Base-by-base conservation (phyloP, 805 yeast genomes). In the Isabelozyma pseudorhagii region DNA sequence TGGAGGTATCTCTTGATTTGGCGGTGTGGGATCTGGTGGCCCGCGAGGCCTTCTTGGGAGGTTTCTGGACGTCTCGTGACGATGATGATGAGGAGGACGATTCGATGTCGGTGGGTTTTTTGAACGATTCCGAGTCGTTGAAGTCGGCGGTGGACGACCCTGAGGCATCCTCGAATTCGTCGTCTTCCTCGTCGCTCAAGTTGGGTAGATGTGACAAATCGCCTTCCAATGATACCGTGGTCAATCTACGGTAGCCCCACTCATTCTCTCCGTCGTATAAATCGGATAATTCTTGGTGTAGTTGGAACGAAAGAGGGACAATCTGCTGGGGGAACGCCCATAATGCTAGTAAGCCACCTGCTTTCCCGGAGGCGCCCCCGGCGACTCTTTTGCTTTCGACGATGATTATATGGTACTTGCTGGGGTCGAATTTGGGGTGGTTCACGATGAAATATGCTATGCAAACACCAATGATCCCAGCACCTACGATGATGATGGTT, bases 301-400 rank as follows among this genome's bases (percentile, higher is more conserved):
- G 75, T 54, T 81, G 80, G 70, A 91, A 94, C 44, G 96, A 85
- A 48, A 93, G 74, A 0, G 96, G 94, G 7, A 91, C 98, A 46
- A 93, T 82, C 66, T 89, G 97, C 58, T 87, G 91, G 0, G 99
- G 99, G 67, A 94, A 94, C 0, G 98, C 98, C 96, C 97, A 92
- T 18, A 88, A 78, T 1, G 98, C 97, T 46, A 93, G 70, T 45
- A 93, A 75, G 0, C 99, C 99, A 42, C 98, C 99, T 6, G 99
- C 98, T 61, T 93, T 94, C 48, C 99, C 99, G 40, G 90, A 82
- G 15, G 99, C 98, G 44, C 97, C 98, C 46, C 97, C 96, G 0
- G 98, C 99, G 5, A 96, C 96, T 59, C 96, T 77, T 54, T 89
- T 89, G 46, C 93, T 84, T 67, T 93, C 99, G 11, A 94, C 64